Conservation (phyloP, 2,329 filamentous ascomycete species). For the Cladosporium sp. region DNA sequence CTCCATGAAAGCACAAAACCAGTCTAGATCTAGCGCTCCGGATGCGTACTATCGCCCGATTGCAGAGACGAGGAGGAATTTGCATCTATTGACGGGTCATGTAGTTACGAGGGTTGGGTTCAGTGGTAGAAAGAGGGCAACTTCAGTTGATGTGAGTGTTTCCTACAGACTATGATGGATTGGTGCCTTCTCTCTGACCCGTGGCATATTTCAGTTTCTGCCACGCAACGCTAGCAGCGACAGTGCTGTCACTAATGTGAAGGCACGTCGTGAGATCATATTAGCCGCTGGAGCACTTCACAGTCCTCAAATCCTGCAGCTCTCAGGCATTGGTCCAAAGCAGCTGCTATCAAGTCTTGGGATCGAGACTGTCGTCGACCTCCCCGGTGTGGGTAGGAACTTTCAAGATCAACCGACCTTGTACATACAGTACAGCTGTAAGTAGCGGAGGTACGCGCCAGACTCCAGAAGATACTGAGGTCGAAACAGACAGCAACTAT, state of each 20-base stretch:
- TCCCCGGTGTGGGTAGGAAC: constrained; percentile 55
- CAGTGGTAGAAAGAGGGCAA: constrained; percentile 13
- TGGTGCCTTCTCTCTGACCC: not conserved
- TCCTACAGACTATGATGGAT: not conserved
- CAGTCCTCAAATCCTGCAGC: constrained; percentile 60
- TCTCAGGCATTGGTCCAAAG: constrained; percentile 60
- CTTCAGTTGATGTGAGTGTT: constrained; percentile 12
- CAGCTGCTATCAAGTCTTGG: constrained; percentile 49
- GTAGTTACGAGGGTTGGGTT: constrained; percentile 13
- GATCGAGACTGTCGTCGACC: constrained; percentile 48
- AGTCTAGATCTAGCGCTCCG: constrained; percentile 15
- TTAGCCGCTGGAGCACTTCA: constrained; percentile 59
- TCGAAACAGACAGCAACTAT: constrained; percentile 8
- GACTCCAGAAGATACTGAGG: not conserved
- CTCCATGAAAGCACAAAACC: constrained; percentile 7
- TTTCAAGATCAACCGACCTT: constrained; percentile 44
- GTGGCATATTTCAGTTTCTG: not conserved
- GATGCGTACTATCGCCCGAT: constrained; percentile 21
- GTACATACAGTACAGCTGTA: constrained; percentile 19
- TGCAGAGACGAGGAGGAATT: constrained; percentile 1
- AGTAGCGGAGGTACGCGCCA: not conserved
- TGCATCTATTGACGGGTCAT: constrained; percentile 20
- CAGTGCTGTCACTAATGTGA: constrained; percentile 19
- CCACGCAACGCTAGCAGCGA: constrained; percentile 3
- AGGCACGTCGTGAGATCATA: constrained; percentile 39